Base-by-base conservation (phyloP, 2,329 filamentous ascomycete species). In the Pyricularia sp. region DNA sequence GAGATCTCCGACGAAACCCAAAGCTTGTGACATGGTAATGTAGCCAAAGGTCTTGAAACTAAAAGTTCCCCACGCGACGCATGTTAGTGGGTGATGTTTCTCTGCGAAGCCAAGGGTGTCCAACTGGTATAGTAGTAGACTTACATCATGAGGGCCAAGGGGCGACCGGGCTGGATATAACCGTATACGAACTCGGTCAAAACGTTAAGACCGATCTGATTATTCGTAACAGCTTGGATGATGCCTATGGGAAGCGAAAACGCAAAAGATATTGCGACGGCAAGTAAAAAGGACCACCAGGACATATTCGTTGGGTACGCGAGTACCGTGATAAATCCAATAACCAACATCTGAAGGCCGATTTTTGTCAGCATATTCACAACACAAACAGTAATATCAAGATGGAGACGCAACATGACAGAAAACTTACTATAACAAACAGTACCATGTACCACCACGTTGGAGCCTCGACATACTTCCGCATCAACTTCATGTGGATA, bases 151-250 rank as follows among this genome's bases (percentile, higher is more conserved):
- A 91, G 82, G 0, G 86, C 88, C 65, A 91, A 76, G 0, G 89
- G 88, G 6, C 83, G 78, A 2, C 89, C 89, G 0, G 88, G 88
- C 67, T 90, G 87, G 70, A 91, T 88, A 70, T 91, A 91, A 1
- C 89, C 89, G 66, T 86, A 85, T 4, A 92, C 77, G 68, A 91
- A 90, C 75, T 90, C 88, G 0, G 88, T 89, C 67, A 91, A 77
- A 30, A 92, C 88, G 67, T 91, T 91, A 44, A 91, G 77, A 1
- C 87, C 87, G 49, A 90, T 86, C 76, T 89, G 78, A 72, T 88
- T 87, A 70, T 89, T 86, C 4, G 88, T 88, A 4, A 87, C 80
- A 49, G 87, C 88, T 70, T 89, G 82, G 40, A 91, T 84, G 66
- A 90, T 89, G 55, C 85, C 85, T 61, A 87, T 86, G 0, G 88